Evolutionary conservation across 306 rosid species (phyloP).

Genomic region (Malus asiatica): DNA sequence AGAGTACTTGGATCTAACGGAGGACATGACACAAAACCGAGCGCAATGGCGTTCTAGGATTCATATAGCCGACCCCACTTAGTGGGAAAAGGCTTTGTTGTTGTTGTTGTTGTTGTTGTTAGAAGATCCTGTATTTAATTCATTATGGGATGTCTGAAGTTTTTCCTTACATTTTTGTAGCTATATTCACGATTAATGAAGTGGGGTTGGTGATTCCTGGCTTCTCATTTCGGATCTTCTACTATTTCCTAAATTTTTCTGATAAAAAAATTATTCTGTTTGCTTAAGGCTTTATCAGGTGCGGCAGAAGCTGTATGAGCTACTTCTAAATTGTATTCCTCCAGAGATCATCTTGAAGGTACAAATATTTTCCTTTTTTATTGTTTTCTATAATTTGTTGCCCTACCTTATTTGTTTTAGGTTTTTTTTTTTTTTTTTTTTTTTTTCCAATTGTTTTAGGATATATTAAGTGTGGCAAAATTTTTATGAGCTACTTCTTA

Average conservation of each 20-base stretch:
- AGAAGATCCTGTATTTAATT: neutral
- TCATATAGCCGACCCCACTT: too few relatives aligned
- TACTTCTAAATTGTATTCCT: conserved; percentile 89
- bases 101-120: neutral
- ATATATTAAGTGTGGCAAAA: conserved; percentile 64
- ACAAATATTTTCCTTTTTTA: conserved; percentile 2
- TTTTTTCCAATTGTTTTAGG: conserved; percentile 7
- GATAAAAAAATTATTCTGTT: neutral
- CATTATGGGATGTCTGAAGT: neutral
- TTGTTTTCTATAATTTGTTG: neutral
- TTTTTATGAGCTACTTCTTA: conserved; percentile 65
- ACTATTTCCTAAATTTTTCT: conserved; percentile 5
- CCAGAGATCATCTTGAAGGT: conserved; percentile 92
- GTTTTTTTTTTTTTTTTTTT: conserved; percentile 42
- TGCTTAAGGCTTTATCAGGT: conserved; percentile 65
- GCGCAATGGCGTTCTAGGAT: too few relatives aligned
- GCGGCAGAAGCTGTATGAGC: conserved; percentile 86
- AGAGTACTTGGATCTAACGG: too few relatives aligned
- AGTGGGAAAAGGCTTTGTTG: too few relatives aligned
- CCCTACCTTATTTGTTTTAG: conserved; percentile 23
- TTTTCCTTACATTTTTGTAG: neutral
- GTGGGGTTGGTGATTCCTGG: neutral
- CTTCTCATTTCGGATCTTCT: neutral
- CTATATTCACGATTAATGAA: neutral
- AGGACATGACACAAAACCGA: too few relatives aligned